phyloP scores from a whole-genome alignment of 2,329 filamentous ascomycete species.

The Aureobasidium melanogenum region DNA sequence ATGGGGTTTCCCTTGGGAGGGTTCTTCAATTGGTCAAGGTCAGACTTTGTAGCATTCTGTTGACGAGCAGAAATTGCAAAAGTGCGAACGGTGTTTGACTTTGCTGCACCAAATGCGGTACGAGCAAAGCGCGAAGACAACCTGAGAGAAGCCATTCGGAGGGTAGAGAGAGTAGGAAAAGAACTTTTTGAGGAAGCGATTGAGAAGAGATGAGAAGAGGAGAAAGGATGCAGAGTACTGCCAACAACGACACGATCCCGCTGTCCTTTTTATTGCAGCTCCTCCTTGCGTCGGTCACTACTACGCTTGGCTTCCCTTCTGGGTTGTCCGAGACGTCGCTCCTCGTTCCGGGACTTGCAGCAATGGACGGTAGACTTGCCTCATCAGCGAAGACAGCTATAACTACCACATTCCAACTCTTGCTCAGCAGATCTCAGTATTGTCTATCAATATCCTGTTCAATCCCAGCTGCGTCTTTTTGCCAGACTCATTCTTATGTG shows the following conservation, averaged over 20 bases:
- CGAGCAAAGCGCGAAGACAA: background rate
- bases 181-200: background rate
- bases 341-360: background rate
- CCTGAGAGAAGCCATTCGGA: background rate
- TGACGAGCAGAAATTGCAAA: background rate
- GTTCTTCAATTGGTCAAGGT: constrained; percentile 17
- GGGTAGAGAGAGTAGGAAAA: background rate
- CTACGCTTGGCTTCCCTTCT: background rate
- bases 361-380: background rate
- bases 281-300: background rate
- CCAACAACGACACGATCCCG: background rate
- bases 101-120: background rate
- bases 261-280: background rate
- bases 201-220: background rate
- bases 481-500: background rate
- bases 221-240: background rate
- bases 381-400: background rate
- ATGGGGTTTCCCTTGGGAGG: constrained; percentile 25
- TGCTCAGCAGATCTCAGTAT: background rate
- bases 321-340: constrained; percentile 3
- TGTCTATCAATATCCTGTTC: too few species aligned
- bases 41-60: background rate
- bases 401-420: background rate
- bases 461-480: background rate
- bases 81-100: background rate